Evolutionary conservation across 108 stramenopile species (phyloP).

Genomic region (Schizochytrium sp.): DNA sequence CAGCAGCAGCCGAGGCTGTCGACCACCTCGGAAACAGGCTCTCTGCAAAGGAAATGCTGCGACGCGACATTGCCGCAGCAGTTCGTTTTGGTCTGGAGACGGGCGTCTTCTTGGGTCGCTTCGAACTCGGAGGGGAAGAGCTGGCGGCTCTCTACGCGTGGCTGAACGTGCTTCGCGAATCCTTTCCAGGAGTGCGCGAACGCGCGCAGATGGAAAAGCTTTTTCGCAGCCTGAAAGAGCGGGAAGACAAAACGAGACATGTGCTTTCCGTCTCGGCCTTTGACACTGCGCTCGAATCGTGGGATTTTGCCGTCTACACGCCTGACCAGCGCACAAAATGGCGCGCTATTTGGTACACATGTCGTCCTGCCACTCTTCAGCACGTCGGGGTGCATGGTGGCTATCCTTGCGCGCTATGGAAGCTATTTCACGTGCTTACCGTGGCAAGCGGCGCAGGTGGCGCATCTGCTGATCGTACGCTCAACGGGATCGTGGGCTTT

Average conservation of each 20-base stretch:
- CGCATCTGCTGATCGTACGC: neutral
- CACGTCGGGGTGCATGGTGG: neutral
- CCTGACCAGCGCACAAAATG: neutral
- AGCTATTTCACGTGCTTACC: neutral
- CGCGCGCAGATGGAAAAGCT: neutral
- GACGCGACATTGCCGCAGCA: neutral
- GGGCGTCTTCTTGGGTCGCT: neutral
- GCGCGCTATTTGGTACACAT: neutral
- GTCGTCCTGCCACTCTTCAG: neutral
- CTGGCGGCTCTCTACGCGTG: neutral
- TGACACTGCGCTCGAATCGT: neutral
- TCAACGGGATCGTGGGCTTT: neutral
- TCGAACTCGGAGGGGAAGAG: neutral
- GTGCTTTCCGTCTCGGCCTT: neutral
- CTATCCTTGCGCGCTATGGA: conserved; percentile 6
- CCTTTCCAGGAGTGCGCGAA: neutral
- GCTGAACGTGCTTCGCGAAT: conserved; percentile 7
- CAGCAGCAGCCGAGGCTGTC: neutral
- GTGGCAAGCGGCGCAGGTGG: neutral
- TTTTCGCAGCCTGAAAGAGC: neutral
- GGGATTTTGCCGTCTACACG: neutral
- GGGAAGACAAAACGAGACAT: neutral
- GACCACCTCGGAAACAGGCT: neutral
- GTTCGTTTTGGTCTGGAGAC: neutral
- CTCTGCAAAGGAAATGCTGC: neutral